Base-by-base conservation (phyloP, 108 stramenopile species). In the Poteriospumella lacustris region DNA sequence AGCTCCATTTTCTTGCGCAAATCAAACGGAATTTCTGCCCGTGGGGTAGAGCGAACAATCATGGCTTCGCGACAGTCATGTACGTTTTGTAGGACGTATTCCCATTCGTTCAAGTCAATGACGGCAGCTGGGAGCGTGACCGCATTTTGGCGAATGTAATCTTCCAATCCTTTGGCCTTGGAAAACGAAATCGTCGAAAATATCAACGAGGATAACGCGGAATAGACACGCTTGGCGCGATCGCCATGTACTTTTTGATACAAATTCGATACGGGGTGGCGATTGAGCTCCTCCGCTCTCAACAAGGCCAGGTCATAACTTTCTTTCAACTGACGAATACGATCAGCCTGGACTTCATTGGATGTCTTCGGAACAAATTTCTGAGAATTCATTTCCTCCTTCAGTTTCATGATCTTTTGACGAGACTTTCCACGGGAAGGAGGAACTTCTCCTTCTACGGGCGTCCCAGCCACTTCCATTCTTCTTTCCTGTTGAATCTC, bases 101-200 rank as follows among this genome's bases (percentile, higher is more conserved):
- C 28, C 70, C 70, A 73, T 38, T 73, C 70, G 26, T 73, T 34
- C 41, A 73, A 42, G 36, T 73, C 70, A 34, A 73, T 29, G 3
- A 73, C 3, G 31, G 9, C 42, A 5, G 12, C 31, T 52, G 70
- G 70, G 36, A 73, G n/a, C 5, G 12, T 15, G 3, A 42, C 28
- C 5, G 70, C 70, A 5, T n/a, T 26, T 38, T 73, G 12, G 9
- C 31, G 12, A 29, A 73, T 56, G 31, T 33, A 73, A 5, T 56
- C 29, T 5, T 73, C 70, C 36, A 73, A 31, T 28, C 31, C 70
- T 12, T 73, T 34, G 24, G 70, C 70, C 3, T 38, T 5, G 12
- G 70, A 34, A 5, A 73, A 5, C 9, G n/a, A 29, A 5, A 73
- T 73, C 9, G 40, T 73, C 29, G 70, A 24, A 38, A 33, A 38